Evolutionary conservation across 805 yeast genomes (phyloP).

Genomic region (Metschnikowia cerradonensis): DNA sequence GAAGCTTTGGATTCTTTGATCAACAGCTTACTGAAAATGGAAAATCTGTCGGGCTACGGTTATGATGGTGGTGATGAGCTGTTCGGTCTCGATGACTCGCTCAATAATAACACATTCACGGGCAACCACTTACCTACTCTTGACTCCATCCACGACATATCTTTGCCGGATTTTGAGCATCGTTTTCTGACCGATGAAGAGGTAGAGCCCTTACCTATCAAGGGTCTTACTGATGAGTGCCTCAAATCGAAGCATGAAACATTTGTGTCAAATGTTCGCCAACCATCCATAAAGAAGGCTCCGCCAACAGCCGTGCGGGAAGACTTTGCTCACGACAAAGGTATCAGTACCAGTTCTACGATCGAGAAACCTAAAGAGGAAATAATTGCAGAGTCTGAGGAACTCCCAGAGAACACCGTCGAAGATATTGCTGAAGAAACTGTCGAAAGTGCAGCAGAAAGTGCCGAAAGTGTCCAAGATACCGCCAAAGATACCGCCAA

Average conservation of each 20-base stretch:
- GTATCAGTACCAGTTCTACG: neutral
- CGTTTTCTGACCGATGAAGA: conserved; percentile 12
- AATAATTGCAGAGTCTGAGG: neutral
- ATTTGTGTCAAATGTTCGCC: conserved; percentile 10
- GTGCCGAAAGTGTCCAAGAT: too few species aligned
- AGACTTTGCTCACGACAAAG: neutral
- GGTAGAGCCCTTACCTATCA: neutral
- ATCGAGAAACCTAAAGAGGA: neutral
- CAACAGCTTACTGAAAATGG: conserved; percentile 29
- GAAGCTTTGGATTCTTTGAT: conserved; percentile 37
- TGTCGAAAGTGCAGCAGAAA: too few species aligned
- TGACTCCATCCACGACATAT: conserved; percentile 21
- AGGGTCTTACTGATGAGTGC: neutral
- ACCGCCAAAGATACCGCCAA: neutral
- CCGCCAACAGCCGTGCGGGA: conserved; percentile 20
- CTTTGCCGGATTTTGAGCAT: conserved; percentile 29
- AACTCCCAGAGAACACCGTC: neutral
- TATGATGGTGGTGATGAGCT: conserved; percentile 1
- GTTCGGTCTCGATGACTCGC: neutral
- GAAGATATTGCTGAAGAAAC: neutral
- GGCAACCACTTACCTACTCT: conserved; percentile 20
- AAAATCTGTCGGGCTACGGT: conserved; percentile 7
- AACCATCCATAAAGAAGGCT: conserved; percentile 34
- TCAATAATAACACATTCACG: neutral
- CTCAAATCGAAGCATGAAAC: conserved; percentile 11